Evolutionary conservation across 257 asterid genomes (phyloP).

Genomic region (Solanum arcanum): DNA sequence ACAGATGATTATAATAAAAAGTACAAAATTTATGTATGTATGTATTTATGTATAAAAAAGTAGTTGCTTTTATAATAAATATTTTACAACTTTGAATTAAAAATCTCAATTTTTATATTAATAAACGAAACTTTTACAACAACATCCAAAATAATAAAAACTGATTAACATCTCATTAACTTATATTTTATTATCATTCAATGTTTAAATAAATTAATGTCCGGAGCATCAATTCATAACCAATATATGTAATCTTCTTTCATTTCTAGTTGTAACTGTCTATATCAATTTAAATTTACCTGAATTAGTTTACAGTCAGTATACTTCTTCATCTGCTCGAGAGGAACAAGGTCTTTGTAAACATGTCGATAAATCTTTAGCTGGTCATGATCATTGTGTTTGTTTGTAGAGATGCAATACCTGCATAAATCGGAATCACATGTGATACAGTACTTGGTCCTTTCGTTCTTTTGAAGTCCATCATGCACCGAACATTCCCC

Average conservation of each 20-base stretch:
- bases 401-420: constrained; percentile 10
- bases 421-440: constrained; percentile 21
- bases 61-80: no score
- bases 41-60: no score
- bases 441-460: constrained; percentile 23
- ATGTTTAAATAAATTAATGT: neutral
- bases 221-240: neutral
- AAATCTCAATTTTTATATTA: neutral
- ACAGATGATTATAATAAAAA: no score
- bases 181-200: neutral
- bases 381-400: constrained; percentile 9
- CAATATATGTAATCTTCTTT: neutral
- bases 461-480: constrained; percentile 12
- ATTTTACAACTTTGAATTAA: neutral
- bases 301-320: constrained; percentile 13
- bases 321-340: constrained; percentile 1
- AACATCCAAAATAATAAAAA: neutral
- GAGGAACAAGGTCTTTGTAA: constrained; percentile 20
- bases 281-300: neutral
- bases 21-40: neutral
- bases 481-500: constrained; percentile 16
- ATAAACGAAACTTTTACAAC: neutral
- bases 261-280: neutral
- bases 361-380: constrained; percentile 17
- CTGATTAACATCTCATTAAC: neutral